Evolutionary conservation across 73 alveolate genomes (phyloP), one percentile per base, ranked within the genome.

Genomic region (Paramecium octaurelia): DNA sequence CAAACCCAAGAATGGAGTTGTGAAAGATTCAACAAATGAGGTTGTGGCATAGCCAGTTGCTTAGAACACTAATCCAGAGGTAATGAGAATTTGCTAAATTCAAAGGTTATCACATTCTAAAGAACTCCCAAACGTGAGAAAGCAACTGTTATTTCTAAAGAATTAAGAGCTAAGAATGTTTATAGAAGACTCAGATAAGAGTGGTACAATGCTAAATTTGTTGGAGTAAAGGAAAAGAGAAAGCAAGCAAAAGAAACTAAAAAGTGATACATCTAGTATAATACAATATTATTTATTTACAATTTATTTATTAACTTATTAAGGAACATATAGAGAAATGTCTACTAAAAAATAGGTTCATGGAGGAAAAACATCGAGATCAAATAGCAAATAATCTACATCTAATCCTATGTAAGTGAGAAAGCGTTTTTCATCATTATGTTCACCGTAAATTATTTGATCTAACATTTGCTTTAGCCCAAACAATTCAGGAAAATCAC

Each of bases 1-100:
- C 58, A 97, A 97, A 95, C 96, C 96, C 42, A 97, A 97, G 93
- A 98, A 98, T 95, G 99, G 99, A 36, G 95, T 86, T 50, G 93
- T 96, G 70, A 92, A 92, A 77, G 98, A 96, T 84, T 16, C 44
- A 64, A 14, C 84, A 31, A 64, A 46, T 43, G 76, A 80, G 14
- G 57, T 31, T 42, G 73, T 24, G 7, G 76, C 76, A 20, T 44
- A 42, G 21, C 48, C 84, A 27, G 91, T 80, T 0, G 48, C 75
- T 20, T 80, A 42, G 46, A 80, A 80, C 24, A 46, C 42, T 20
- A 80, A 44, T 20, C 91, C 91, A 20, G 91, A 80, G 29, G 76
- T 44, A 80, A 40, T 44, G 3, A 44, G 8, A 48, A 77, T 27
- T 27, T 38, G 20, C 57, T 44, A 80, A 38, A n/a, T 31, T 20